Evolutionary conservation across 345 rosid species (phyloP).

Genomic region (Linum usitatissimum): DNA sequence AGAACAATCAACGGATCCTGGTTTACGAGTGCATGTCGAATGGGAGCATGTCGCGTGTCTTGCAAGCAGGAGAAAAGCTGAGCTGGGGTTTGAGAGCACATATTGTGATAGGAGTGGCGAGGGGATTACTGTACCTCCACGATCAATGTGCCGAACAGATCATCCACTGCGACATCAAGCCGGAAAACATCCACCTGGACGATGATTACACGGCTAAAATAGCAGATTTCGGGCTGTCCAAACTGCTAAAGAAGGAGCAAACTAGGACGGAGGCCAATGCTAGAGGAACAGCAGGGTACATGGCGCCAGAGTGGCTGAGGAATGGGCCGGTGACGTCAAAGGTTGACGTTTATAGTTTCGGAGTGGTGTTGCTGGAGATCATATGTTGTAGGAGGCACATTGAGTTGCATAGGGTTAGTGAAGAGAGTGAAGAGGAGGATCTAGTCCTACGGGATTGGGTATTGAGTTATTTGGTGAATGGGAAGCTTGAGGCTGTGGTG

Average conservation of each 20-base stretch:
- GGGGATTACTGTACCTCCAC: conserved; percentile 25
- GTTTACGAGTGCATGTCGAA: conserved; percentile 24
- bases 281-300: conserved; percentile 26
- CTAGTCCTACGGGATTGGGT: conserved; percentile 21
- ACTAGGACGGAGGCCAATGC: conserved; percentile 21
- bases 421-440: conserved; percentile 25
- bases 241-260: conserved; percentile 25
- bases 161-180: conserved; percentile 32
- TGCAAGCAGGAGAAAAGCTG: conserved; percentile 11
- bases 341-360: conserved; percentile 25
- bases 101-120: conserved; percentile 17
- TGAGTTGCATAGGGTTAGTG: conserved; percentile 18
- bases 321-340: conserved; percentile 18
- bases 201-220: conserved; percentile 19
- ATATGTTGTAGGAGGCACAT: conserved; percentile 30
- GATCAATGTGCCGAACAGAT: conserved; percentile 20
- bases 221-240: conserved; percentile 26
- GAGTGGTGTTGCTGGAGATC: conserved; percentile 22
- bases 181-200: conserved; percentile 23
- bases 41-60: conserved; percentile 18
- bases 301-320: conserved; percentile 31
- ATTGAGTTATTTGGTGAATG: conserved; percentile 4
- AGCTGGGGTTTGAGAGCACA: conserved; percentile 19
- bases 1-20: conserved; percentile 15
- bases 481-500: conserved; percentile 15